Base-by-base conservation (phyloP, 441 rosid species). In the Theobroma grandiflorum region DNA sequence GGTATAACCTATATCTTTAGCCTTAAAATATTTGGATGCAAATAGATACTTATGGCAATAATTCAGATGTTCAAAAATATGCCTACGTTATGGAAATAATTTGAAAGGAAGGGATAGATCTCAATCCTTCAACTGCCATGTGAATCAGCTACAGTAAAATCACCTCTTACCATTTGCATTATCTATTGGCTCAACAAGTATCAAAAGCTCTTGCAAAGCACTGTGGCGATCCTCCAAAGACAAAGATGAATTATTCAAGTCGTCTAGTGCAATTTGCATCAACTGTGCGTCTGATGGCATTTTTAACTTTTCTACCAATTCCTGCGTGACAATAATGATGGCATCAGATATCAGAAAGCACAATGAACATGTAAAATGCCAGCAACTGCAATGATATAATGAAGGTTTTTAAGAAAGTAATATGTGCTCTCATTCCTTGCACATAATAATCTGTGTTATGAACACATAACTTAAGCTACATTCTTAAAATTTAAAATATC, bases 141-240 rank as follows among this genome's bases (percentile, higher is more conserved):
- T 35, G 18, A 72, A 35, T 26, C 62, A 72, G 62, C 45, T 33
- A 75, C 16, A 37, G 6, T 9, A 78, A n/a, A 72, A 43, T 15
- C 53, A 63, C 14, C 4, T 42, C 68, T 40, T 88, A 94, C 99
- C 98, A 84, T 96, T 93, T 31, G 98, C 97, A 85, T 96, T 96
- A 88, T 96, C 98, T 3, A 94, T 87, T 49, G 99, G 96, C 84
- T 94, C 98, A 62, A 94, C 99, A 50, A 96, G 98, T 69, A 90
- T 55, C 76, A 93, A 83, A 81, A 96, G 95, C 81, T 96, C 99
- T 59, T 91, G 87, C 79, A 96, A 81, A 31, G 98, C 98, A 79
- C 98, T 93, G 74, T 87, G 87, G 72, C 79, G 94, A 85, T 91
- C 96, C 77, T 91, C 93, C 78, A 92, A 85, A 81, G 98, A 82